phyloP scores from a whole-genome alignment of 306 rosid genomes.

The Bauhinia variegata region DNA sequence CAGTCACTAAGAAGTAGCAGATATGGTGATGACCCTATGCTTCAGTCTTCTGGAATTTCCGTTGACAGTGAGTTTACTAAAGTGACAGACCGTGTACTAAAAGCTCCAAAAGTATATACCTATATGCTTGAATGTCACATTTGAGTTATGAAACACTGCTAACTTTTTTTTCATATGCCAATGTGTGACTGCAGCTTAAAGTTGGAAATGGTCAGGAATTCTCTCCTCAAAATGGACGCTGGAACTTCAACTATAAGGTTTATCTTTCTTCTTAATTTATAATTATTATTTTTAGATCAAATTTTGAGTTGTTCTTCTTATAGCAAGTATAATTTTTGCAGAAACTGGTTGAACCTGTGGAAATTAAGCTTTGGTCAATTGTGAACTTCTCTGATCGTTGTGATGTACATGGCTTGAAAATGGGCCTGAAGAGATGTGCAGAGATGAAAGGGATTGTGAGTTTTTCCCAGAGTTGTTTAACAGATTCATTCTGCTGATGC shows the following conservation, averaged over 20 bases:
- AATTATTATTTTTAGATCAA: not conserved
- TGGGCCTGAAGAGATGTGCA: conserved; percentile 22
- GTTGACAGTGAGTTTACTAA: conserved; percentile 29
- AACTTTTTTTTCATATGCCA: not conserved
- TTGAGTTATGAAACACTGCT: not conserved
- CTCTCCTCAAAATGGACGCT: conserved; percentile 43
- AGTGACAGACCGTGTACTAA: conserved; percentile 47
- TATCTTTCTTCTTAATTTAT: not conserved
- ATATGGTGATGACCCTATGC: conserved; percentile 48
- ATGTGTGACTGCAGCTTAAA: conserved; percentile 36
- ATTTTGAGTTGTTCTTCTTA: conserved; percentile 16
- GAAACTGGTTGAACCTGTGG: conserved; percentile 42
- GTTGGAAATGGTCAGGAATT: conserved; percentile 31
- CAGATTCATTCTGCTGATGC: conserved; percentile 19
- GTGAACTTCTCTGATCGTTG: conserved; percentile 52
- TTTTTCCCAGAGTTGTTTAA: not conserved
- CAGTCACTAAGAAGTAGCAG: conserved; percentile 45
- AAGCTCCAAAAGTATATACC: conserved; percentile 43
- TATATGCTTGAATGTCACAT: not conserved
- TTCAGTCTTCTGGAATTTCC: conserved; percentile 44
- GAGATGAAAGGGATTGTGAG: conserved; percentile 48
- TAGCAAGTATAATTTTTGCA: conserved; percentile 12
- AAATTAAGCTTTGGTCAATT: conserved; percentile 44
- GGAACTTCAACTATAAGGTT: conserved; percentile 58
- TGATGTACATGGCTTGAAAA: not conserved